Evolutionary conservation across 1,284 basidiomycete genomes (phyloP), one percentile per base, ranked within the genome.

Genomic region (Apiotrichum gracile): DNA sequence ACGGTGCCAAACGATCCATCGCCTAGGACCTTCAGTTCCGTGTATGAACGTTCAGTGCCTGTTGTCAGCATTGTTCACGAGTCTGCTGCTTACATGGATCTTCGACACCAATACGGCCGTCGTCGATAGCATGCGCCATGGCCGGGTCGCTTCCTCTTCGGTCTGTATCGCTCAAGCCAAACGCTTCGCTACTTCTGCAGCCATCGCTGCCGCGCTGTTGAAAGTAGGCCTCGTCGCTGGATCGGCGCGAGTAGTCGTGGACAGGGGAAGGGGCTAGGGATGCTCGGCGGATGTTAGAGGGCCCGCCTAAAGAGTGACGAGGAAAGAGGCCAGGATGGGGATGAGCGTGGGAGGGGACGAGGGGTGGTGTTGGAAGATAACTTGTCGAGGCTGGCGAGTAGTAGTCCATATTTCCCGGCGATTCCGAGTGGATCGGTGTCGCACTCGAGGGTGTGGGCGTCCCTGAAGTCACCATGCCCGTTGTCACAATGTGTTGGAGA

Each of bases 1-100:
- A 99, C 94, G 9, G 92, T 97, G 55, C 94, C 94, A 70, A 99
- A 97, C 7, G 91, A 94, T 52, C 92, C 92, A 74, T 96, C 92
- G 47, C 92, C 92, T 72, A 97, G 83, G 60, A 87, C 86, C 78
- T 94, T 94, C 78, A 94, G 65, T 22, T 80, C 74, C 16, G 78
- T 79, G 61, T 80, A 81, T 4, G 67, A 66, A 22, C 80, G 70
- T 50, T 73, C 72, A 5, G 63, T 44, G 34, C 19, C 47, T 46
- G 27, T 14, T 16, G 16, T 26, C 9, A 10, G 19, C 12, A 21
- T 37, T 41, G 14, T 26, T 16, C n/a, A 13, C 22, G 24, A 19
- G 16, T 25, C 16, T 7, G 35, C 5, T 19, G 67, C 69, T 62
- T 52, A 73, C 71, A 63, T 33, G 71, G 71, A 52, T 72, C 64